Evolutionary conservation across 305 asterid genomes (phyloP), one percentile per base, ranked within the genome.

Genomic region (Fraxinus greggii): DNA sequence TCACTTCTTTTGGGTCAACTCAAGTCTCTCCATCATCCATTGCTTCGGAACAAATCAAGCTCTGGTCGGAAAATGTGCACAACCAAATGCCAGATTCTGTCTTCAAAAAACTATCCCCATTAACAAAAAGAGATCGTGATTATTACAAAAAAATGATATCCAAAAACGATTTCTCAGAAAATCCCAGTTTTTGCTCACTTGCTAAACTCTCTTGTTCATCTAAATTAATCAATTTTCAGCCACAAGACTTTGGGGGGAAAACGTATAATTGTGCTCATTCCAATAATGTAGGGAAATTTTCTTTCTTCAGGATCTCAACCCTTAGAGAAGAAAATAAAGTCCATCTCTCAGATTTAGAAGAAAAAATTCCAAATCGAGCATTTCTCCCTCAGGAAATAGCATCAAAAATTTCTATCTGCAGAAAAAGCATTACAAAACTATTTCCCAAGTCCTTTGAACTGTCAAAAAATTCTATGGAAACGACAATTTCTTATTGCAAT

Each of bases 371-470:
- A 3, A 59, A 42, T 3, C 82, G 89, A 0, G 32, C 90, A 0
- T 89, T 89, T 82, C 90, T 89, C 9, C 92, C 90, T 12, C 54
- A 51, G 24, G 79, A 77, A 38, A 84, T 89, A 7, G 87, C 85
- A 2, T 82, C 87, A 1, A 77, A 75, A 4, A 79, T 87, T 10
- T 19, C 87, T 2, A 29, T 87, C 0, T 80, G 35, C 54, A 19
- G 38, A 7, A 36, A 42, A 5, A 36, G 42, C 0, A 38, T 89
- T 9, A 48, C 0, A 31, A 26, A 38, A 4, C 0, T 79, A 31
- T 87, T 89, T 79, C 90, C 90, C 0, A 21, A 73, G 0, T 63
- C 79, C 0, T 81, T 9, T 40, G 51, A 10, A 40, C 51, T 40
- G 3, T 40, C 17, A 40, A 40, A 40, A 9, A 9, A 12, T 76